Evolutionary conservation across 2,329 filamentous ascomycete genomes (phyloP).

Genomic region (Colletotrichum endophyticum): DNA sequence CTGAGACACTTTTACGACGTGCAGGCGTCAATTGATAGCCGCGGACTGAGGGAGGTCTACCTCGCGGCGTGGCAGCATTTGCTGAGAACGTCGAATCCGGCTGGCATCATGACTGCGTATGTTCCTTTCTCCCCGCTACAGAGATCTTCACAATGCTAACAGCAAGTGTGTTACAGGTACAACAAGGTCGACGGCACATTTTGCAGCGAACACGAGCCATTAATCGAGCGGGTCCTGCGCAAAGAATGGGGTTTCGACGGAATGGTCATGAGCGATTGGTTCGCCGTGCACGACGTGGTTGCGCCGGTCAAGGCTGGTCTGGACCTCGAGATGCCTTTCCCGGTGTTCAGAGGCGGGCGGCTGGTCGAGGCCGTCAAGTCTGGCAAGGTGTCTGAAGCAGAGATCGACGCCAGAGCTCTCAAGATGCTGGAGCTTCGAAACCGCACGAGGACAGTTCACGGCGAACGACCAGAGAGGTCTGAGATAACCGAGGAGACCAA

Average conservation of each 20-base stretch:
- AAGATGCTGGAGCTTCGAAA: conserved; percentile 19
- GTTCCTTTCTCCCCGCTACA: accelerated
- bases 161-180: conserved; percentile 20
- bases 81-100: conserved; percentile 15
- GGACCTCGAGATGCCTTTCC: conserved; percentile 37
- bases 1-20: conserved; percentile 23
- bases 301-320: conserved; percentile 32
- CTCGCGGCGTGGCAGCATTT: conserved; percentile 24
- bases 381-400: conserved; percentile 13
- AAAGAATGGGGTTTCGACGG: conserved; percentile 38
- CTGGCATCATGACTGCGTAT: conserved; percentile 23
- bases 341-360: conserved; percentile 21
- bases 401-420: conserved; percentile 17
- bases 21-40: neutral
- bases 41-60: conserved; percentile 23
- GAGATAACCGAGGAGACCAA: conserved; percentile 18
- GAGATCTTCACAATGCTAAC: neutral
- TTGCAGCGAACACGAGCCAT: conserved; percentile 23
- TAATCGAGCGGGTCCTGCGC: conserved; percentile 29
- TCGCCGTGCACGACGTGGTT: conserved; percentile 33
- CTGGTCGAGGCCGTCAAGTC: conserved; percentile 21
- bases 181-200: conserved; percentile 30
- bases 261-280: conserved; percentile 39
- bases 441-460: conserved; percentile 1
- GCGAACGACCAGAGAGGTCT: conserved; percentile 11